Conservation (phyloP, 2,329 filamentous ascomycete genomes). For the Macrophomina phaseolina region DNA sequence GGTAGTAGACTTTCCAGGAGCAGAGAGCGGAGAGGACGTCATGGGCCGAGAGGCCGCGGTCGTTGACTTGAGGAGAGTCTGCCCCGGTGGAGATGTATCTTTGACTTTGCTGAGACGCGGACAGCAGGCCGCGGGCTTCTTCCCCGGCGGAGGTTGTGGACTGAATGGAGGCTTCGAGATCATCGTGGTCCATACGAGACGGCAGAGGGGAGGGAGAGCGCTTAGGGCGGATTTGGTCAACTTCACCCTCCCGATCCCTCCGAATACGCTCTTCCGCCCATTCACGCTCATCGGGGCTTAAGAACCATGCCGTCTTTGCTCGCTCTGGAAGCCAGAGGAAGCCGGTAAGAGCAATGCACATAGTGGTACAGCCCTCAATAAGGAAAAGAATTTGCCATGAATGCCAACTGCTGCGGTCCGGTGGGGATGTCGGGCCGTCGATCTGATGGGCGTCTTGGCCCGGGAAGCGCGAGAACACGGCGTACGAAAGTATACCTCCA, state of each 20-base stretch:
- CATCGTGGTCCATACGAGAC: slow-evolving; percentile 30
- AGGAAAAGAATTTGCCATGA: slow-evolving; percentile 60
- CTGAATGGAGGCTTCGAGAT: slow-evolving; percentile 28
- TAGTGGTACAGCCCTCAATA: slow-evolving; percentile 55
- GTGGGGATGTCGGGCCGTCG: not conserved
- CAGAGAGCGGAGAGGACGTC: slow-evolving; percentile 59
- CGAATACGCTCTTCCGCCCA: slow-evolving; percentile 56
- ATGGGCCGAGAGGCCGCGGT: slow-evolving; percentile 51
- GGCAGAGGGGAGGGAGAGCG: slow-evolving; percentile 23
- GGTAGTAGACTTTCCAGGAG: slow-evolving; percentile 64
- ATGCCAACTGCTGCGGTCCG: slow-evolving; percentile 42
- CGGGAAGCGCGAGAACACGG: slow-evolving; percentile 54
- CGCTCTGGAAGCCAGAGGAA: slow-evolving; percentile 59
- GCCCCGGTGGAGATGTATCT: slow-evolving; percentile 32
- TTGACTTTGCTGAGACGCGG: slow-evolving; percentile 32
- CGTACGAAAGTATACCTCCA: slow-evolving; percentile 60
- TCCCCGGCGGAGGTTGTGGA: slow-evolving; percentile 16
- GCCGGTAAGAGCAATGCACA: slow-evolving; percentile 52
- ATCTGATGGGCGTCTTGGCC: slow-evolving; percentile 23
- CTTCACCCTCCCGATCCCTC: slow-evolving; percentile 41
- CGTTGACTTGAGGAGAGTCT: slow-evolving; percentile 44
- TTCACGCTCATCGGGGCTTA: slow-evolving; percentile 51
- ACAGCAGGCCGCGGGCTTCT: slow-evolving; percentile 32
- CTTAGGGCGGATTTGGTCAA: slow-evolving; percentile 28
- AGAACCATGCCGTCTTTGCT: slow-evolving; percentile 58